Conservation (phyloP, 805 yeast genomes). For the Yamadazyma scolyti region DNA sequence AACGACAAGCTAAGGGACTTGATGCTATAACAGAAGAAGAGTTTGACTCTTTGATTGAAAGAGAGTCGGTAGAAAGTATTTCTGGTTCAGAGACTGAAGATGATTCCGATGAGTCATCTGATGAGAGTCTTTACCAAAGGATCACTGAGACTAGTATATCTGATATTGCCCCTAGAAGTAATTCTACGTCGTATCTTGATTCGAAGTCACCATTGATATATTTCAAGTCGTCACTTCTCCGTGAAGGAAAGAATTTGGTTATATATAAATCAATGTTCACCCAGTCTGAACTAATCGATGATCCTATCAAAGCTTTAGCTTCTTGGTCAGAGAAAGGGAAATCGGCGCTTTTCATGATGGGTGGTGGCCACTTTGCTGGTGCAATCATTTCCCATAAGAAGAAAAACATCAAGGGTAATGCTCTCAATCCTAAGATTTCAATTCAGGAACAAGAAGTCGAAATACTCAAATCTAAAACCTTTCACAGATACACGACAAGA, state of each 20-base stretch:
- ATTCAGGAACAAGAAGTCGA: slow-evolving; percentile 61
- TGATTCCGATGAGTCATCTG: slow-evolving; percentile 20
- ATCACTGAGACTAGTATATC: slow-evolving; percentile 10
- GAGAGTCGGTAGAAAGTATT: slow-evolving; percentile 50
- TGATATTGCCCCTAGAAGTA: slow-evolving; percentile 1
- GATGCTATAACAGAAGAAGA: slow-evolving; percentile 50
- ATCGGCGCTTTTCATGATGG: slow-evolving; percentile 87
- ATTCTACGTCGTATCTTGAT: slow-evolving; percentile 38
- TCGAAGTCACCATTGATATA: slow-evolving; percentile 69
- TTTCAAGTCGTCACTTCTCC: slow-evolving; percentile 48
- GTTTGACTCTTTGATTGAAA: slow-evolving; percentile 53
- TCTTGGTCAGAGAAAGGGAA: slow-evolving; percentile 35
- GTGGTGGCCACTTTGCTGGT: slow-evolving; percentile 98
- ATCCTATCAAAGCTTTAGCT: slow-evolving; percentile 50
- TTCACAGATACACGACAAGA: slow-evolving; percentile 93
- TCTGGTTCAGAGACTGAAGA: slow-evolving; percentile 49
- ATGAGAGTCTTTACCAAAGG: slow-evolving; percentile 16
- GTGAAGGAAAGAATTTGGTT: slow-evolving; percentile 52
- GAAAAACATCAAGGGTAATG: slow-evolving; percentile 52
- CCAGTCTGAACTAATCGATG: slow-evolving; percentile 27
- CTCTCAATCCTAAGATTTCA: slow-evolving; percentile 38
- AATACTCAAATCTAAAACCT: slow-evolving; percentile 73
- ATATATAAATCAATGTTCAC: slow-evolving; percentile 63
- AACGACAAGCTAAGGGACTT: slow-evolving; percentile 46
- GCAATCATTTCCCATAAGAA: slow-evolving; percentile 80